Evolutionary conservation across 2,329 filamentous ascomycete genomes (phyloP).

Genomic region (Pezicula radicicola): DNA sequence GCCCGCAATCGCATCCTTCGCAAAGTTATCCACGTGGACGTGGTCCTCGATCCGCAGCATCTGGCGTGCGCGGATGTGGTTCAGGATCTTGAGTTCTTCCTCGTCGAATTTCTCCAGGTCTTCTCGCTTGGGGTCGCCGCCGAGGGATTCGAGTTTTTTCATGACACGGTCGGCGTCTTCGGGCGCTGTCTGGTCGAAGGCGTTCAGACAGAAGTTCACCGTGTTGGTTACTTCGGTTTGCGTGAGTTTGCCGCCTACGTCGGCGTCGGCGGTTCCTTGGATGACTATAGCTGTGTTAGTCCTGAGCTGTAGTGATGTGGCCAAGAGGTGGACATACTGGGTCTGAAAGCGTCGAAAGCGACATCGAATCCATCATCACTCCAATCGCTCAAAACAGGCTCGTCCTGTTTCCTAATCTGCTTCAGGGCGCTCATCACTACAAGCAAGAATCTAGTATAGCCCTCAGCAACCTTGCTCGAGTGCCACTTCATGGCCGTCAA

Average conservation of each 20-base stretch:
- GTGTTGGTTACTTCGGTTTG: constrained; percentile 29
- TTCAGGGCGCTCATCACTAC: constrained; percentile 34
- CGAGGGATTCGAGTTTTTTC: not conserved
- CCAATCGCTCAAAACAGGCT: constrained; percentile 36
- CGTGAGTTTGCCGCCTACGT: constrained; percentile 23
- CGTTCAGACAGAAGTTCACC: constrained; percentile 31
- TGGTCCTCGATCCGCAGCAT: constrained; percentile 30
- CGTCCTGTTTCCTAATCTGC: constrained; percentile 36
- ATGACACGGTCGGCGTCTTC: constrained; percentile 4
- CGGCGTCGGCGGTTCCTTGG: constrained; percentile 31
- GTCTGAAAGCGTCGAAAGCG: constrained; percentile 35
- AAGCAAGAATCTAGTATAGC: constrained; percentile 45
- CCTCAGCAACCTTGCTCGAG: constrained; percentile 38
- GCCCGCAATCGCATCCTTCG: constrained; percentile 25
- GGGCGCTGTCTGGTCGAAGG: constrained; percentile 20
- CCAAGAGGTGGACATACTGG: not conserved
- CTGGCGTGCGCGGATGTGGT: constrained; percentile 26
- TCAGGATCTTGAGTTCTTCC: constrained; percentile 12
- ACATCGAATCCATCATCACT: constrained; percentile 39
- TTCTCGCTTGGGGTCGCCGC: not conserved
- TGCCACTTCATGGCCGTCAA: constrained; percentile 37
- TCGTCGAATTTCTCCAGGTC: constrained; percentile 2
- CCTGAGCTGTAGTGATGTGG: not conserved
- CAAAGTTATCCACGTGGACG: constrained; percentile 31
- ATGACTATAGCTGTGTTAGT: constrained; percentile 29